Conservation (phyloP, 129 eudicot species). For the Solidago caesia region DNA sequence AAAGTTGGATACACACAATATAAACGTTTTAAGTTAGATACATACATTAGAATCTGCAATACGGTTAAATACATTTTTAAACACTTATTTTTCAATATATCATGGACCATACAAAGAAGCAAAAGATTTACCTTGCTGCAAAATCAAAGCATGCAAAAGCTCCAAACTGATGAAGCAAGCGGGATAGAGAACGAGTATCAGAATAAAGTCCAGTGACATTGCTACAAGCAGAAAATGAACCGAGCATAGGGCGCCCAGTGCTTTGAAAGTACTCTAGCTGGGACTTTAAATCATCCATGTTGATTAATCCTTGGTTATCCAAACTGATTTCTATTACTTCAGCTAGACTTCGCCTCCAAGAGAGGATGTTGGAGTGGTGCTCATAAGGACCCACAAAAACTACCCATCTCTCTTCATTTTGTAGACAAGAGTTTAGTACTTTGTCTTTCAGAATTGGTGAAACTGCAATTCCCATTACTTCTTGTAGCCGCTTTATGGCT, state of each 20-base stretch:
- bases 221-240: slow-evolving; percentile 92
- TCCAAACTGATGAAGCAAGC: slow-evolving; percentile 61
- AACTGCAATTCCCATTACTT: slow-evolving; percentile 61
- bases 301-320: slow-evolving; percentile 43
- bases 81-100: neutral
- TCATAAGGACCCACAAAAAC: slow-evolving; percentile 88
- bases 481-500: slow-evolving; percentile 79
- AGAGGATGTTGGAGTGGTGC: slow-evolving; percentile 82
- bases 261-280: slow-evolving; percentile 36
- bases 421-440: slow-evolving; percentile 35
- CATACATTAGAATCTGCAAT: no score
- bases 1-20: no score
- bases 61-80: no score
- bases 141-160: slow-evolving; percentile 82
- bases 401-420: slow-evolving; percentile 66
- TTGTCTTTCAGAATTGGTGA: slow-evolving; percentile 53
- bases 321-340: slow-evolving; percentile 83
- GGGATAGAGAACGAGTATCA: slow-evolving; percentile 53
- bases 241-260: slow-evolving; percentile 56
- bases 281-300: slow-evolving; percentile 43
- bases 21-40: no score
- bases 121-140: slow-evolving; percentile 56
- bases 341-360: slow-evolving; percentile 80
- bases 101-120: neutral
- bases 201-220: slow-evolving; percentile 67